Evolutionary conservation across 306 rosid genomes (phyloP).

Genomic region (Prunus fruticosa): DNA sequence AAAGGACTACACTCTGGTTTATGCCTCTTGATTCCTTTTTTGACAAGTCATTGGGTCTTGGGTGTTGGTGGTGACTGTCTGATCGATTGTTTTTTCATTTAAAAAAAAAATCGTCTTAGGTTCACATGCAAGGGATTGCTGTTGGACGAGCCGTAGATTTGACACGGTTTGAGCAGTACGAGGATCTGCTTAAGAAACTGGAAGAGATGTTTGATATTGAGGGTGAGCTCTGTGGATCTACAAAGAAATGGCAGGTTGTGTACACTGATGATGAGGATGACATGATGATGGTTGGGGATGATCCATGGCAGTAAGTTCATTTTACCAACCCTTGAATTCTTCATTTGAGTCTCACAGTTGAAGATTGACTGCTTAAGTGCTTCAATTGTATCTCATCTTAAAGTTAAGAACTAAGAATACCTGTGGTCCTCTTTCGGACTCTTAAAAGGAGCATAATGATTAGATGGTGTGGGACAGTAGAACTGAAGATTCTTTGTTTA

Average conservation of each 20-base stretch:
- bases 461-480: not conserved
- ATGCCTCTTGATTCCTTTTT: not conserved
- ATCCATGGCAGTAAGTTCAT: conserved; percentile 91
- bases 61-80: not conserved
- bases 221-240: conserved; percentile 74
- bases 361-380: conserved; percentile 1
- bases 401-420: not conserved
- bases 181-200: conserved; percentile 72
- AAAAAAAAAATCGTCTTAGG: conserved; percentile 40
- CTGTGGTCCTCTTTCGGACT: not conserved
- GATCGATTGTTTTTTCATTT: not conserved
- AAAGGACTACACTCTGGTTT: not conserved
- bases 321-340: conserved; percentile 2
- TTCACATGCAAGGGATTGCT: conserved; percentile 99
- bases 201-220: conserved; percentile 94
- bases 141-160: conserved; percentile 98
- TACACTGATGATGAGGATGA: conserved; percentile 96
- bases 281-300: conserved; percentile 98
- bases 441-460: not conserved
- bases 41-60: not conserved
- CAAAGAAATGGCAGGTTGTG: conserved; percentile 84
- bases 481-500: not conserved
- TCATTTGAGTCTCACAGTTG: not conserved
- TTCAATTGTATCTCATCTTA: not conserved
- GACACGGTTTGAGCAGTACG: conserved; percentile 70